Evolutionary conservation across 1,284 basidiomycete species (phyloP), one percentile per base, ranked within the genome.

Genomic region (Apiotrichum gracile): DNA sequence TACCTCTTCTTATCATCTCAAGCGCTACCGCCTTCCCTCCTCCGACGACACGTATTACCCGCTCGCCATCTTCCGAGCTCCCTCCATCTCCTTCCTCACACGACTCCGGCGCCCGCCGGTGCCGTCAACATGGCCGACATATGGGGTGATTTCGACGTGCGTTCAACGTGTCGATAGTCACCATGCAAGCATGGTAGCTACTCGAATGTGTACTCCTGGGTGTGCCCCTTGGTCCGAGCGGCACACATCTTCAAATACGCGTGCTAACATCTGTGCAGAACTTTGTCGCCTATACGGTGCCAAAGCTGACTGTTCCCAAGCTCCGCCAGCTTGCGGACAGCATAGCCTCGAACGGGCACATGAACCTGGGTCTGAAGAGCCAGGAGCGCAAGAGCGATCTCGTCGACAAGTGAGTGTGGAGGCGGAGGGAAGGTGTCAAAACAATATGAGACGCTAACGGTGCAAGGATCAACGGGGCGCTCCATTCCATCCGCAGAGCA

Each of bases 331-430:
- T 69, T 37, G 65, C 57, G 2, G 53, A 59, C 12, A 50, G 45
- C 17, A 58, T 69, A 33, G 42, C 59, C 29, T n/a, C n/a, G 3
- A 35, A 46, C 4, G 48, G 62, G 0, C 47, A 57, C n/a, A 49
- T 54, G 1, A 50, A 61, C 34, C 47, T 68, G 10, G 47, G 54
- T 26, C 35, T 69, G 2, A 54, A 61, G 35, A 67, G 61, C 24
- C 47, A 46, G 24, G 69, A 70, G 24, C 57, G 61, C 39, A 75
- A 74, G 54, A 59, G 60, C 5, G 65, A 69, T 19, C 48, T 73
- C 4, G 58, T 72, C 6, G 52, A 57, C 22, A 72, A 69, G 68
- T 72, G 47, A 49, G 66, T 57, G n/a, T n/a, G n/a, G n/a, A n/a
- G 9, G 5, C n/a, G n/a, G 46, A 35, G 9, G 17, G 12, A 10